Conservation (phyloP, 768 basidiomycete genomes). For the Xerocomellus dryophilus region DNA sequence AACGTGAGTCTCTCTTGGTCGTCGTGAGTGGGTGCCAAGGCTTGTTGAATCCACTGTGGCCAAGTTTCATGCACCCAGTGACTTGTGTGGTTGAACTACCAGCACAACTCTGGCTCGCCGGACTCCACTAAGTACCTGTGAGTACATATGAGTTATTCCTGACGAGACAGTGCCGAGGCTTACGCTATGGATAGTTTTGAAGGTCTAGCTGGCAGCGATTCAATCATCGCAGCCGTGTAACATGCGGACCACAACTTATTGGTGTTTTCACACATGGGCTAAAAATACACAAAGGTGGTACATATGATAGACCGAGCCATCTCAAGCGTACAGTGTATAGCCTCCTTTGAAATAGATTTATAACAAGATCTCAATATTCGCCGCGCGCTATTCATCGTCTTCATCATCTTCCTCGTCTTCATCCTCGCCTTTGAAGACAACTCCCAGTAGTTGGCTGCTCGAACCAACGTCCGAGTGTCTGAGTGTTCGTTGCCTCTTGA, state of each 20-base stretch:
- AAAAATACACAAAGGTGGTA: conserved; percentile 7
- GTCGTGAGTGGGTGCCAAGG: neutral
- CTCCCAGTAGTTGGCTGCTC: conserved; percentile 1
- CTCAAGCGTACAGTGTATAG: neutral
- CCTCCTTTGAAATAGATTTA: neutral
- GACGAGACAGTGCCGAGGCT: neutral
- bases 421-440: conserved; percentile 9
- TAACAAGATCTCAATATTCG: neutral
- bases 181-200: no score
- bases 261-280: neutral
- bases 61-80: no score
- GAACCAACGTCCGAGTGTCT: conserved; percentile 18
- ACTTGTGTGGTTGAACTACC: no score
- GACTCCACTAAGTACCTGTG: no score
- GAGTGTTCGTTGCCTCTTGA: conserved; percentile 27
- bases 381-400: conserved; percentile 3
- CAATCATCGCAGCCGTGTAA: no score
- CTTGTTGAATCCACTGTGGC: neutral
- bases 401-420: conserved; percentile 19
- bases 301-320: neutral
- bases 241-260: neutral
- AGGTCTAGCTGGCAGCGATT: neutral
- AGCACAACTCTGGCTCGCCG: neutral
- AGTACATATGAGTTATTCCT: neutral
- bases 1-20: neutral